Evolutionary conservation across 345 rosid genomes (phyloP), one percentile per base, ranked within the genome.

Genomic region (Melaleuca quinquenervia): DNA sequence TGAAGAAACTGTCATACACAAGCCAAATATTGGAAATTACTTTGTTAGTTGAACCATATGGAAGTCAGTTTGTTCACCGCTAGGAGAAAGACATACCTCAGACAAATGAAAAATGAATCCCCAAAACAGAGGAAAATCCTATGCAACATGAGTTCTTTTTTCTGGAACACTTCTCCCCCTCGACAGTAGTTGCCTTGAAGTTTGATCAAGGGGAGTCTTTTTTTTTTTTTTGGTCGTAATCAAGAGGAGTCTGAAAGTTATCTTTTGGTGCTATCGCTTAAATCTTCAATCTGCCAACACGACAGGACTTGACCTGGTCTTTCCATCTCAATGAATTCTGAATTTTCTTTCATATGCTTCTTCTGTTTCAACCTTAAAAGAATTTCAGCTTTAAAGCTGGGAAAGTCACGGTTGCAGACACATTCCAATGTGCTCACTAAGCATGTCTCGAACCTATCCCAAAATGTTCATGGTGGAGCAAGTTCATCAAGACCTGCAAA

Each of bases 291-390:
- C 62, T 5, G 26, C 62, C 29, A 56, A 56, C 10, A 26, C 26
- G 29, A 56, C 7, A 7, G 11, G 7, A 56, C 15, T 56, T 56
- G 15, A 56, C 29, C 5, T 24, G 2, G 62, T 26, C 29, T 56
- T 56, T 56, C 7, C 6, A 26, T 26, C 15, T 56, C 62, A 27
- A 56, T 1, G 29, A 11, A 56, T 56, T 56, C 15, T 2, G 3
- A 24, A 26, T 56, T 0, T 6, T 26, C 62, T 14, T 56, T 26
- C 15, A 5, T 10, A 5, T 11, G 29, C 62, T 5, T 0, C 7
- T 11, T 26, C 3, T 26, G 14, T 24, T 26, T 26, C 62, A 0
- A 56, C 24, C 62, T 26, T 5, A 14, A 56, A 24, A 26, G 29
- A 56, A 56, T 11, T 55, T 56, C 62, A 11, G 62, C 6, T 56